Base-by-base conservation (phyloP, 176 grass and related monocot species). In the Rhynchospora tenuis region DNA sequence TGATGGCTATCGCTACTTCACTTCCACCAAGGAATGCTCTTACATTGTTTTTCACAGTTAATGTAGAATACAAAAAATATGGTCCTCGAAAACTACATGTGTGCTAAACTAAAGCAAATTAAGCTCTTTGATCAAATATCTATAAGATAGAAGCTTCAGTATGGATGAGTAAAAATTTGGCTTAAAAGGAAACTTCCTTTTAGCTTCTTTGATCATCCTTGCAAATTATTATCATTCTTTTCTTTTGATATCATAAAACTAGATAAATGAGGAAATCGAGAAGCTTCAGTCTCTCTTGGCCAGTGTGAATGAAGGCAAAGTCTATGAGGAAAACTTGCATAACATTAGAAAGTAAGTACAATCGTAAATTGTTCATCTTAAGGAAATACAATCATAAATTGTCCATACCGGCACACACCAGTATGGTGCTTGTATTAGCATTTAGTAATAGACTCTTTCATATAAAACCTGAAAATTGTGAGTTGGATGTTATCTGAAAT, bases 211-310 rank as follows among this genome's bases (percentile, higher is more conserved):
- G 27, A 15, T 52, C 13, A 54, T 29, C 71, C 45, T 74, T 52
- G 11, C 72, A 16, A 51, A 31, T 65, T 79, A 78, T 51, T 85
- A 63, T n/a, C 24, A 71, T 70, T 26, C 55, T 51, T 67, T 67
- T 62, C 6, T 54, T 78, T 48, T 51, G 79, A 78, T 64, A 67
- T 65, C 54, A 38, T 86, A 48, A 84, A 61, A 73, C 26, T 60
- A 97, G 89, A 87, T 97, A 78, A 89, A 81, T 50, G 81, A 71
- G 42, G 89, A 89, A 86, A 79, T 94, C 80, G 89, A 88, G 87
- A 90, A 94, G 64, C 92, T 94, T 81, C 88, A 90, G 66, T 91
- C 89, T 59, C 78, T 79, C 31, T 84, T 86, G 88, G 58, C 78
- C 19, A 78, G 83, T 82, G 59, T 17, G 19, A 80, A 86, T 67